Evolutionary conservation across 2,329 filamentous ascomycete species (phyloP).

Genomic region (Claviceps lovelessii): DNA sequence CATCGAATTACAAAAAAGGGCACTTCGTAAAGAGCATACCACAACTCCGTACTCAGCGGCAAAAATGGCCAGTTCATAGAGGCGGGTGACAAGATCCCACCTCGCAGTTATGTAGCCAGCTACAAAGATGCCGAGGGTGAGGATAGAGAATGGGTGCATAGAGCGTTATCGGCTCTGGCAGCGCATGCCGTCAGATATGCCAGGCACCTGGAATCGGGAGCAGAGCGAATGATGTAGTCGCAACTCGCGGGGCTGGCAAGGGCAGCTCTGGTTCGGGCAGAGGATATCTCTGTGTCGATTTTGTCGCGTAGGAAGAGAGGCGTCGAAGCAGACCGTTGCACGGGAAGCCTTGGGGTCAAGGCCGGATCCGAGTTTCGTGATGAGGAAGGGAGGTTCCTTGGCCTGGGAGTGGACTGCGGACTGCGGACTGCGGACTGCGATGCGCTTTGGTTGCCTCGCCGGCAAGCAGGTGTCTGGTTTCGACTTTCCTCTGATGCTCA

Average conservation of each 20-base stretch:
- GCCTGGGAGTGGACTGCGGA: too few species aligned
- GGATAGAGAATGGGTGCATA: constrained; percentile 96
- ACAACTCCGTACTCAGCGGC: constrained; percentile 98
- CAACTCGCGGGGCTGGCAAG: neutral
- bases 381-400: neutral
- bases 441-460: constrained; percentile 1
- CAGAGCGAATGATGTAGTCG: neutral
- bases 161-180: constrained; percentile 31
- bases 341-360: neutral
- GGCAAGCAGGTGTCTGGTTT: neutral
- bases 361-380: neutral
- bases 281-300: neutral
- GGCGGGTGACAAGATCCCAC: constrained; percentile 92
- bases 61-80: constrained; percentile 94
- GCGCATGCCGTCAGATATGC: constrained; percentile 26
- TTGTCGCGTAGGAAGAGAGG: neutral
- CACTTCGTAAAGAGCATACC: constrained; percentile 30
- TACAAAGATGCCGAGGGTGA: constrained; percentile 96
- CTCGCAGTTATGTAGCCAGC: constrained; percentile 98
- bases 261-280: neutral
- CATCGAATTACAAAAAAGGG: neutral
- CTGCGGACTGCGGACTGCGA: neutral
- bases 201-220: neutral
- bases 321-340: neutral
- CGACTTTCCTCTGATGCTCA: neutral